Evolutionary conservation across 1,284 basidiomycete species (phyloP), one percentile per base, ranked within the genome.

Genomic region (Microbotryum silenes-acaulis): DNA sequence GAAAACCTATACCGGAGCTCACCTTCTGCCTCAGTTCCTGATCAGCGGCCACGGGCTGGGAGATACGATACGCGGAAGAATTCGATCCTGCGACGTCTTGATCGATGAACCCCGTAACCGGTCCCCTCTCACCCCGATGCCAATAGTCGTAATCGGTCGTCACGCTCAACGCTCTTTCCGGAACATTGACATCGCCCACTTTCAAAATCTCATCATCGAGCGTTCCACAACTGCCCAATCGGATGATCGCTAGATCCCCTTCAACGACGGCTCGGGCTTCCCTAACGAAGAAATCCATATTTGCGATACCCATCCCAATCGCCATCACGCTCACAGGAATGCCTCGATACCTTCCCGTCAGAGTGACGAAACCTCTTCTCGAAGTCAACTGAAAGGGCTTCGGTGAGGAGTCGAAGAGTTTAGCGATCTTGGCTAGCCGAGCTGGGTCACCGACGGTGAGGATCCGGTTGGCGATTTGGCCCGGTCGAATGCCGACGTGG

Each of bases 261-360:
- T 76, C 78, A 48, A 89, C 75, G 67, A 86, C 86, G 72, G 90
- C 89, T 61, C 88, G 80, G 20, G 82, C 82, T 76, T 91, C 89
- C 65, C 89, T 82, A 18, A 91, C 81, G 74, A 90, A 88, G 75
- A 91, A 91, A 75, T 91, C 88, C 75, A 85, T 85, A 74, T 87
- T 88, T 2, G 87, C 81, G 63, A 77, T 66, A 2, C 65, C 88
- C 89, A 91, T 91, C 10, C 89, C 89, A 61, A 89, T 89, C 63
- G 85, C 86, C 51, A 89, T 79, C 58, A 91, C 81, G 16, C 84
- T 86, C 42, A 91, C 74, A 6, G 88, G 87, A 4, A 81, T 75
- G 51, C 81, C 82, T 51, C 81, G 79, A 77, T 85, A 90, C 46
- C 83, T 79, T 14, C 89, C 89, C 5, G 88, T 90, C 65, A 89